Evolutionary conservation across 2,329 filamentous ascomycete species (phyloP).

Genomic region (Ophiostoma tasmaniense): DNA sequence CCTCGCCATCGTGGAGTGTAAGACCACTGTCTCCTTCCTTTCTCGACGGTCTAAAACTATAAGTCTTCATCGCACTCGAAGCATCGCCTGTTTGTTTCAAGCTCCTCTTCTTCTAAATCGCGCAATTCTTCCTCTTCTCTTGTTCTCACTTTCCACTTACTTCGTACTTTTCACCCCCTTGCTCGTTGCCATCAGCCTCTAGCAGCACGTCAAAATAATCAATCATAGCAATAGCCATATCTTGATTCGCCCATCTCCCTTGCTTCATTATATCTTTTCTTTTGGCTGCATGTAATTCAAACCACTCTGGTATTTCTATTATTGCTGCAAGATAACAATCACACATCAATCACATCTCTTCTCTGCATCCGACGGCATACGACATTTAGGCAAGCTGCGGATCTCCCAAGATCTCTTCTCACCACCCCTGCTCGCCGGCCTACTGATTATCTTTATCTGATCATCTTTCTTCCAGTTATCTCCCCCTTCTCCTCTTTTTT

Average conservation of each 20-base stretch:
- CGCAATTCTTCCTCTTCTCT: background rate
- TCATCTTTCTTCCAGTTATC: slow-evolving; percentile 4
- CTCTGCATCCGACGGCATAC: background rate
- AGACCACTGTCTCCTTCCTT: background rate
- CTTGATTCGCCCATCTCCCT: background rate
- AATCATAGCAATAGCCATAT: background rate
- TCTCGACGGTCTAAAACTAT: background rate
- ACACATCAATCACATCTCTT: background rate
- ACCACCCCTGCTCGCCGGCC: background rate
- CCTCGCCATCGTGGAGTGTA: background rate
- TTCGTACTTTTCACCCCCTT: background rate
- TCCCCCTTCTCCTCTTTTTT: background rate
- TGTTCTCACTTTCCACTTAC: too few relatives aligned
- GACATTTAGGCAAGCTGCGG: background rate
- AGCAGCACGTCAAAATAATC: background rate
- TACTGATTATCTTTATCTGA: slow-evolving; percentile 5
- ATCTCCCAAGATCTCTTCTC: background rate
- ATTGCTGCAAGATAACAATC: background rate
- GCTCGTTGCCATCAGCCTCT: background rate
- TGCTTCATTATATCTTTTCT: background rate
- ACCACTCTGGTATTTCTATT: background rate
- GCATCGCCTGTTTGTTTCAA: background rate
- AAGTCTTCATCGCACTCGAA: background rate
- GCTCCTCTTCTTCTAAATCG: background rate
- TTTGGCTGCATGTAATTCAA: background rate